Evolutionary conservation across 305 asterid species (phyloP), one percentile per base, ranked within the genome.

Genomic region (Ajuga reptans): DNA sequence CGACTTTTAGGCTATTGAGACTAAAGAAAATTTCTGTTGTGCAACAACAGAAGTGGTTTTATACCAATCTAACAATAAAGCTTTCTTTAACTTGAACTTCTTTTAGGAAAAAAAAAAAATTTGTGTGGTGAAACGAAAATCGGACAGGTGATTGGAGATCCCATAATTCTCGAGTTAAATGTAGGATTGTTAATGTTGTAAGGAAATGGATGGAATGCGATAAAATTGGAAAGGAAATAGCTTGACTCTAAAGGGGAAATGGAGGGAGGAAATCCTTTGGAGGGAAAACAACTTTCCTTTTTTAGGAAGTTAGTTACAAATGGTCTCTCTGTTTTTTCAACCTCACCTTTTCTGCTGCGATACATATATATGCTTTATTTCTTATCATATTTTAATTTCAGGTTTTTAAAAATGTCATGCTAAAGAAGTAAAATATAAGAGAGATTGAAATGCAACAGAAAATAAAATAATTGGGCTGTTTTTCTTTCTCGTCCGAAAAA

Each of bases 81-180:
- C 9, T 4, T 51, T 63, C 43, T 45, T 29, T 60, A 60, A 9
- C 17, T 63, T 45, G 17, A 10, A 10, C 66, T 24, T 21, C 27
- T 21, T n/a, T n/a, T 21, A 21, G 2, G 2, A 21, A 21, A 21
- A 21, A 21, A 21, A 21, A 0, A 54, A 71, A 52, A 31, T 0
- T 51, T 6, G 45, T 69, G 4, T 57, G 58, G 64, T 64, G 58
- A 31, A 66, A 74, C 59, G 27, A 58, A 43, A 10, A 7, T n/a
- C 14, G 64, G 83, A 85, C 80, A 77, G 79, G 80, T 77, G 83
- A 80, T 73, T 80, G 84, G 82, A 84, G 75, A 77, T 80, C 83
- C 84, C 75, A 64, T n/a, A 45, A 66, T 77, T 56, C 64, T 50
- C 65, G 78, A 77, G 45, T 33, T 21, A 17, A 64, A 39, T 39